Base-by-base conservation (phyloP, 495 filamentous ascomycete genomes). In the Xylaria palmicola region DNA sequence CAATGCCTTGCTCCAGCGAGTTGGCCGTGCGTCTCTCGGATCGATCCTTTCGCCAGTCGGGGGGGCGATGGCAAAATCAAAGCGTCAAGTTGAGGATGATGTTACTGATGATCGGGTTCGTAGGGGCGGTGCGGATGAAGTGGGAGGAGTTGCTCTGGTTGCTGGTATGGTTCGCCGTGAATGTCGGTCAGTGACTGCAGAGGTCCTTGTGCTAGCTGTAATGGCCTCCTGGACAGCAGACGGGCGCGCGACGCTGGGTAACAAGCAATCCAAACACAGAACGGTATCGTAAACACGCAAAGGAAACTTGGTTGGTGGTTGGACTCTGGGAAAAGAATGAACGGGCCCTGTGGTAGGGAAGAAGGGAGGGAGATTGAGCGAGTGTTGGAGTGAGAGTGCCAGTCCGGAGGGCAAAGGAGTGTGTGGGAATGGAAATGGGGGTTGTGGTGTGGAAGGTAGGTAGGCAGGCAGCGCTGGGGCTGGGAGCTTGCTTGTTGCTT, bases 231-330 rank as follows among this genome's bases (percentile, higher is more conserved):
- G 8, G 57, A 44, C 48, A 27, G 29, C 40, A 47, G 32, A 37
- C 51, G 52, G 26, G 37, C 37, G 29, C 51, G 30, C 52, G 51
- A 55, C 34, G 40, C 36, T 36, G 51, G 30, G 44, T 22, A 29
- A 62, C 1, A n/a, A 50, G 48, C 48, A 20, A 29, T 51, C 48
- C 32, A 27, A 15, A 51, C 6, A 22, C 29, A 57, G 57, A 24
- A 30, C 36, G 44, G 57, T 39, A 52, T 36, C 24, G 36, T 47
- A 52, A 52, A 60, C 34, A 60, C 45, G 41, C 36, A 40, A 60
- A 60, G 45, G 47, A 52, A 48, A 60, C 19, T 52, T 60, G 32
- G 6, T 13, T 36, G 13, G 32, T 6, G 32, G 32, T 36, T 6
- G 32, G 13, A 13, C 32, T 13, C 32, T 36, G 32, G 32, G 13